Base-by-base conservation (phyloP, 495 filamentous ascomycete species). In the Chlorociboria aeruginascens region DNA sequence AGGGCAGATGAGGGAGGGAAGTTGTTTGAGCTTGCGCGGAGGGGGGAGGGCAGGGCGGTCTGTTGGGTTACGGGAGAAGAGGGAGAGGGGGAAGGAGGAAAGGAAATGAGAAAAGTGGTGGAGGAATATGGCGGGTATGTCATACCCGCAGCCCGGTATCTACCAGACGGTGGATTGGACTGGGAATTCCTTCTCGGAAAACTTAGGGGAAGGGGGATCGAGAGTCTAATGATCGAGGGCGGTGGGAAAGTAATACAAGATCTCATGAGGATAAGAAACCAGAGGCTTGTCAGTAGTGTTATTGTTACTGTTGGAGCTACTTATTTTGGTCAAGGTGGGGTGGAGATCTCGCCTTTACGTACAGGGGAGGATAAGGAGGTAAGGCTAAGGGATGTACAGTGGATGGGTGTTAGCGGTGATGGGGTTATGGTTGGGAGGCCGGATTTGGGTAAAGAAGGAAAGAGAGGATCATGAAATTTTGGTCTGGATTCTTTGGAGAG, bases 161-260 rank as follows among this genome's bases (percentile, higher is more conserved):
- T 25, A 25, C 4, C 20, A 25, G 20, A 25, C 20, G 20, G 43
- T 20, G 52, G 46, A 8, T 30, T 58, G 3, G 45, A 58, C n/a
- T 58, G 56, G 52, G 43, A 50, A n/a, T 32, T 16, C 8, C 49
- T 55, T 8, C 32, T 59, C 33, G 40, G 10, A 17, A 31, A 33
- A 0, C 30, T 57, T 50, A 29, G 31, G 30, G 45, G 36, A 31
- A 41, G 35, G n/a, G 46, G 54, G 10, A 66, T 93, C 47, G 68
- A 72, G 20, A 90, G 85, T 54, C 72, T 95, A 28, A 95, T 94
- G 89, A 71, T 95, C 34, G 89, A 95, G 63, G 88, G 88, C 12
- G 88, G 88, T 12, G 87, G 77, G 3, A 72, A 72, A 14, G 76
- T 95, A 40, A 81, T 94, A 54, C 85, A 85, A 56, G 76, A 82